These are phyloP conservation scores for Beauveria asiatica DNA, from an alignment of 2,329 filamentous ascomycete genomes.

Conservation along the genomic window DNA sequence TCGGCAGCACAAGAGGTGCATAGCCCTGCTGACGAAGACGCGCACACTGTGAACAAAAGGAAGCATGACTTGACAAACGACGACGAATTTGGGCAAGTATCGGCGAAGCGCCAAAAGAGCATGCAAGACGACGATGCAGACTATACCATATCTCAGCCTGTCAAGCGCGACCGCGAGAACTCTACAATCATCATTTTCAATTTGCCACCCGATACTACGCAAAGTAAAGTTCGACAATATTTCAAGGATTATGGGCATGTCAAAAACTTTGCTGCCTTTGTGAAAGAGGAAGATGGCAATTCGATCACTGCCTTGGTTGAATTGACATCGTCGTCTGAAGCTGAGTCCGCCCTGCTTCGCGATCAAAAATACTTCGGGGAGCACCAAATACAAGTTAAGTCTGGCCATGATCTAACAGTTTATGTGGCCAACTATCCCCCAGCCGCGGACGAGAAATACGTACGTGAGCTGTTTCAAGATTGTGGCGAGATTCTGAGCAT, in stretches of 20 bases:
- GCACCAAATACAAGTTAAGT: constrained; percentile 61
- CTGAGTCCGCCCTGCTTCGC: constrained; percentile 68
- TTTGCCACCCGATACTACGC: constrained; percentile 59
- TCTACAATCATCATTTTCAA: constrained; percentile 75
- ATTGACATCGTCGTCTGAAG: constrained; percentile 74
- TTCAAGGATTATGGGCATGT: constrained; percentile 87
- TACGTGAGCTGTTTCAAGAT: constrained; percentile 59
- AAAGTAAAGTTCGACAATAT: constrained; percentile 73
- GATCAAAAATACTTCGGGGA: constrained; percentile 73
- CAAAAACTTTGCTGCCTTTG: constrained; percentile 60
- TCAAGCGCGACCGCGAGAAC: constrained; percentile 83
- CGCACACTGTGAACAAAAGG: constrained; percentile 51
- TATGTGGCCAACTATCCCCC: constrained; percentile 89
- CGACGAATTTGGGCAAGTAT: constrained; percentile 32
- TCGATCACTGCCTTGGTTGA: constrained; percentile 71
- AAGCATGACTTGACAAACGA: constrained; percentile 58
- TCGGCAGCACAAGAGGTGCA: constrained; percentile 17
- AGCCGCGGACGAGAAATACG: constrained; percentile 60
- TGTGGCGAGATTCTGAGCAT: constrained; percentile 80
- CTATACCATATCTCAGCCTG: constrained; percentile 18
- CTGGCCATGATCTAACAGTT: constrained; percentile 71
- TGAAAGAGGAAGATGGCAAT: constrained; percentile 53
- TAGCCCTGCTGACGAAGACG: constrained; percentile 22
- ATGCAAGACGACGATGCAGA: constrained; percentile 24
- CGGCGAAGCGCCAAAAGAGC: constrained; percentile 59